Percentiles rank a stretch among this genome's conserved stretches.
Conservation (phyloP, 2,329 filamentous ascomycete genomes). For the Botrytis deweyae region DNA sequence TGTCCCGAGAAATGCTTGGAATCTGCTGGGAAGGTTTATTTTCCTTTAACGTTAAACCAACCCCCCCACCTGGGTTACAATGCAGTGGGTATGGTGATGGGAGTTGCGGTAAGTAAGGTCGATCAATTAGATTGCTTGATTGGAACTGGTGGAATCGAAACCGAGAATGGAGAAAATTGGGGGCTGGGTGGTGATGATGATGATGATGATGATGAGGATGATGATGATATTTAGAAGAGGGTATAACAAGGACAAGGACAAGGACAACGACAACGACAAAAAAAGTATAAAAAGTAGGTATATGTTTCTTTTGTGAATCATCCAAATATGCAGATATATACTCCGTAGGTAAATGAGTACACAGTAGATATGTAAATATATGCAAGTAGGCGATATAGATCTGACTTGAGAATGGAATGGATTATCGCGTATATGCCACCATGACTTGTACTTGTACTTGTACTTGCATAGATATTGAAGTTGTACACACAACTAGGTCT, state of each 20-base stretch:
- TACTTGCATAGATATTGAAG: not conserved
- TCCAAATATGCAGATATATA: not conserved
- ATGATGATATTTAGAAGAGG: not conserved
- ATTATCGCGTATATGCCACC: not conserved
- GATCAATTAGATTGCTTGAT: not conserved
- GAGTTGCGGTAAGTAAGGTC: not conserved
- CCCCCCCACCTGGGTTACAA: slow-evolving; percentile 13
- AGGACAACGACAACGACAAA: not conserved
- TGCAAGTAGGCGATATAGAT: not conserved
- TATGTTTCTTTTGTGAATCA: not conserved
- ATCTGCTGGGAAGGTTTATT: slow-evolving; percentile 11
- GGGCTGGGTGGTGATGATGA: not conserved
- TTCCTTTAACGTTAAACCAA: not conserved
- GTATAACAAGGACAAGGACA: not conserved
- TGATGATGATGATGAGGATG: not conserved
- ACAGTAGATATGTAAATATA: not conserved
- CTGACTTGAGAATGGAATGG: not conserved
- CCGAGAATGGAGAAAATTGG: not conserved
- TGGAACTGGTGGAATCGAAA: not conserved
- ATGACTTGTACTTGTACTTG: too few relatives aligned
- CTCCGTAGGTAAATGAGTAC: not conserved
- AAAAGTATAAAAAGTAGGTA: not conserved
- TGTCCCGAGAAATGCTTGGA: slow-evolving; percentile 10
- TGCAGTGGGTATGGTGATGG: not conserved
- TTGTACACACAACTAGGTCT: not conserved